Evolutionary conservation across 192 early-diverging fungal genomes (phyloP).

Genomic region (Martensiomyces pterosporus): DNA sequence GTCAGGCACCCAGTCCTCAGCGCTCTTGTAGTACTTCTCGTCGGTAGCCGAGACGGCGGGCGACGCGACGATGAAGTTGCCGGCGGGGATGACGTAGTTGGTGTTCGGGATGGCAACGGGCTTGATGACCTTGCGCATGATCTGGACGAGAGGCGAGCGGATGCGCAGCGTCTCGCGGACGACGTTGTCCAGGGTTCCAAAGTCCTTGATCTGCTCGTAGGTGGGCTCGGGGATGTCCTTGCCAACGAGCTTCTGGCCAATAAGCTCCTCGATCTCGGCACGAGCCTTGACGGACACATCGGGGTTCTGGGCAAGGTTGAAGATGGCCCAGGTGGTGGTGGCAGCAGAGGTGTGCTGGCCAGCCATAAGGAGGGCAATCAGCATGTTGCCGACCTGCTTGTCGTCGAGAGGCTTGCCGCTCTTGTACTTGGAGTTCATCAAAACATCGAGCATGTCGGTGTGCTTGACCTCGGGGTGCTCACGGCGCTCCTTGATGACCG

Average conservation of each 20-base stretch:
- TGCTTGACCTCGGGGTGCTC: constrained; percentile 52
- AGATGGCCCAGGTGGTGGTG: constrained; percentile 86
- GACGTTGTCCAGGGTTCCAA: constrained; percentile 71
- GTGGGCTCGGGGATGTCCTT: constrained; percentile 49
- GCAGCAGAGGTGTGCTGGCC: constrained; percentile 97
- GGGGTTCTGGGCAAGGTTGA: constrained; percentile 78
- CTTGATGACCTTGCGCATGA: constrained; percentile 88
- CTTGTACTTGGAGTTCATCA: constrained; percentile 87
- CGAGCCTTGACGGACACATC: constrained; percentile 65
- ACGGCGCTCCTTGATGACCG: constrained; percentile 78
- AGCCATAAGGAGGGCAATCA: constrained; percentile 96
- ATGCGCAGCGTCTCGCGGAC: constrained; percentile 92
- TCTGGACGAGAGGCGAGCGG: constrained; percentile 86
- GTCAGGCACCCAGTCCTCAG: constrained; percentile 73
- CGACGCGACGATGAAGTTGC: constrained; percentile 81
- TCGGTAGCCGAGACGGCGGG: constrained; percentile 80
- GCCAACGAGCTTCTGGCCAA: constrained; percentile 53
- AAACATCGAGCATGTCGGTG: constrained; percentile 74
- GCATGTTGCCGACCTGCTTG: constrained; percentile 84
- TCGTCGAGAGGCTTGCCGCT: constrained; percentile 80
- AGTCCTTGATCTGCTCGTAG: constrained; percentile 73
- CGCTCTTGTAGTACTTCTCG: constrained; percentile 72
- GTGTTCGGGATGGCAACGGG: constrained; percentile 68
- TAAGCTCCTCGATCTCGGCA: constrained; percentile 62
- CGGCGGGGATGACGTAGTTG: constrained; percentile 82